Evolutionary conservation across 805 yeast genomes (phyloP), one percentile per base, ranked within the genome.

Genomic region (Candida ficus): DNA sequence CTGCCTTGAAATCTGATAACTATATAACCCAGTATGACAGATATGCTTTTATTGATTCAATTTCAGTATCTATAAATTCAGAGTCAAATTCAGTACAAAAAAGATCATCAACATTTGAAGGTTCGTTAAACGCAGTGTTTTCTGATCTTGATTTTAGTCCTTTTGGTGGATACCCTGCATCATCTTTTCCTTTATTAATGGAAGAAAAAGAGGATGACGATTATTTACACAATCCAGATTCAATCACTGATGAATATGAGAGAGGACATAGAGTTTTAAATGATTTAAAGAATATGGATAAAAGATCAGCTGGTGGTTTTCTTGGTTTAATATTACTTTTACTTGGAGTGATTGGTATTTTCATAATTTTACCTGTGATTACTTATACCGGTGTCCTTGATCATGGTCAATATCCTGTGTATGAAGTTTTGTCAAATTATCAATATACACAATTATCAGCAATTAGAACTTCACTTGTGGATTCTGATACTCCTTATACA

Each of bases 171-270:
- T 91, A 86, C 61, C 98, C 99, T 1, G 95, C 96, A 7, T 72
- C 89, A 14, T 80, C 88, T 4, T 91, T 91, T 66, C 99, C 99
- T 1, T 67, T 91, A 43, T 82, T 76, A 52, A 79, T 93, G 48
- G 96, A 91, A 44, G 98, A 91, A 52, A 87, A 87, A 63, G 99
- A 91, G 62, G 83, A 85, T 9, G 99, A 91, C 65, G 99, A 91
- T 62, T 90, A 87, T 57, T 61, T 93, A 49, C 98, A 91, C 63
- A 93, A 91, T 63, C 98, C 98, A 2, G 96, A 91, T 61, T 96
- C 96, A 9, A 82, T 89, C 27, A 84, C 80, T 33, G 99, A 93
- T 60, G 96, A 95, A 18, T 77, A 80, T 44, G 78, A 82, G 54
- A 95, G 88, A 52, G 81, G 77, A 47, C 76, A 80, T 57, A 67